Evolutionary conservation across 148 eudicot species (phyloP).

Genomic region (Cornus suecica): DNA sequence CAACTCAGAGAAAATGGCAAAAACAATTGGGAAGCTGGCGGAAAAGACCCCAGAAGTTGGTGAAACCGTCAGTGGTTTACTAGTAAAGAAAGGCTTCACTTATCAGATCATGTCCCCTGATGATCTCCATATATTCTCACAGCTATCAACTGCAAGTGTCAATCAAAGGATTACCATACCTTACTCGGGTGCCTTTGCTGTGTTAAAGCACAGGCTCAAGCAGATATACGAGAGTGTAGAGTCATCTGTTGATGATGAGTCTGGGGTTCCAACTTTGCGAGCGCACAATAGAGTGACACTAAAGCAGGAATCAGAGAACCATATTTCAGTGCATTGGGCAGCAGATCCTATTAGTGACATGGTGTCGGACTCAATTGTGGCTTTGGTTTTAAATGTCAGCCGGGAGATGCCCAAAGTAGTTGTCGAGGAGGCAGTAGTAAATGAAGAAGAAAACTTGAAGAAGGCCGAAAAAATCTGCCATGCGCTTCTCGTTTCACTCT

Average conservation of each 20-base stretch:
- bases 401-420: constrained; percentile 87
- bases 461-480: constrained; percentile 68
- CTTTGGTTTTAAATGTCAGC: constrained; percentile 73
- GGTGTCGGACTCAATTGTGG: constrained; percentile 91
- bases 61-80: constrained; percentile 64
- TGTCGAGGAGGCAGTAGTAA: constrained; percentile 43
- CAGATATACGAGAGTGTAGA: constrained; percentile 87
- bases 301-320: constrained; percentile 79
- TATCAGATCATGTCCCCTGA: constrained; percentile 93
- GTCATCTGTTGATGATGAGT: constrained; percentile 60
- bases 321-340: constrained; percentile 76
- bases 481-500: constrained; percentile 70
- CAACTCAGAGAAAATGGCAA: constrained; percentile 88
- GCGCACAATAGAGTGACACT: constrained; percentile 75
- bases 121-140: constrained; percentile 87
- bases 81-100: constrained; percentile 93
- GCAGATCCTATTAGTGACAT: constrained; percentile 92
- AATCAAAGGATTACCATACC: constrained; percentile 86
- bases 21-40: constrained; percentile 78
- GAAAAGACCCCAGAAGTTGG: constrained; percentile 76
- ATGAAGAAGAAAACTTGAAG: constrained; percentile 60
- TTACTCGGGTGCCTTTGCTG: constrained; percentile 80
- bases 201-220: constrained; percentile 70
- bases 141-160: constrained; percentile 76
- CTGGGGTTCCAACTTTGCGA: constrained; percentile 47